Conservation (phyloP, 208 protist genomes). For the Leishmania amazonensis region DNA sequence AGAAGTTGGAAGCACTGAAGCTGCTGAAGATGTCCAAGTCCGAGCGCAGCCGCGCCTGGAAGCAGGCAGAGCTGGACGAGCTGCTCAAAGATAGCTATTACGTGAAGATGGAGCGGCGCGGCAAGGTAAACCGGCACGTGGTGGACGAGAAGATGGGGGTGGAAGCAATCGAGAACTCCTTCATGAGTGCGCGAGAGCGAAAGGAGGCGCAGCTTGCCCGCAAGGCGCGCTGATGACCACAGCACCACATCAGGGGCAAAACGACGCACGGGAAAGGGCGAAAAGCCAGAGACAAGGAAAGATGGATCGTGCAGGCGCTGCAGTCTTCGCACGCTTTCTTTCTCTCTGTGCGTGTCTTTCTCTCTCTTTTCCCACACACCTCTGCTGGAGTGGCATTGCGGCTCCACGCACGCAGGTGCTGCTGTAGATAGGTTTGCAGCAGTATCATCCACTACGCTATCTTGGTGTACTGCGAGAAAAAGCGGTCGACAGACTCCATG, state of each 20-base stretch:
- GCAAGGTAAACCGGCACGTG: constrained; percentile 52
- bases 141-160: constrained; percentile 88
- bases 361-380: background rate
- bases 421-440: background rate
- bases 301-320: background rate
- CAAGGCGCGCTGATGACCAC: constrained; percentile 22
- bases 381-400: background rate
- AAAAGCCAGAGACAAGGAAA: background rate
- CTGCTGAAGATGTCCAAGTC: constrained; percentile 79
- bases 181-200: constrained; percentile 83
- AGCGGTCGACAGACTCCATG: background rate
- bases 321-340: background rate
- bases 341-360: background rate
- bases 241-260: background rate
- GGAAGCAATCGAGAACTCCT: constrained; percentile 86
- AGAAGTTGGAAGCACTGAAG: constrained; percentile 85
- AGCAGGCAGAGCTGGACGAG: constrained; percentile 88
- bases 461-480: background rate
- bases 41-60: constrained; percentile 82
- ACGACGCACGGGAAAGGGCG: background rate
- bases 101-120: constrained; percentile 88
- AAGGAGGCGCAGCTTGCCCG: constrained; percentile 75
- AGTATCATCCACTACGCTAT: background rate
- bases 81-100: constrained; percentile 92
- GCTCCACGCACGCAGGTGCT: background rate